Base-by-base conservation (phyloP, 2,329 filamentous ascomycete genomes). In the Aspergillus floridensis region DNA sequence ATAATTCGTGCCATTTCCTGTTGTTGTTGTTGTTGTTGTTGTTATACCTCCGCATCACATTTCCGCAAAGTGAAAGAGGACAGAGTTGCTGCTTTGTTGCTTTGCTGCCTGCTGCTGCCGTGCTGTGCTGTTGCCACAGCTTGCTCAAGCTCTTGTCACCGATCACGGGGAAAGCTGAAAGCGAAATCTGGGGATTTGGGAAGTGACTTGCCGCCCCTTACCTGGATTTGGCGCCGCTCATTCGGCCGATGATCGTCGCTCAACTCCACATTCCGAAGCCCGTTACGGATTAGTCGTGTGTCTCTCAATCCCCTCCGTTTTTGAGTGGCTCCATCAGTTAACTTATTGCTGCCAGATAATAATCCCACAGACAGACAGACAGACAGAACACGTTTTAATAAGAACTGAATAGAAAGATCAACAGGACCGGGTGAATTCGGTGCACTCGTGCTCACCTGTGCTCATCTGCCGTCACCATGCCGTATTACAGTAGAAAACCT, bases 381-480 rank as follows among this genome's bases (percentile, higher is more conserved):
- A 41, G 38, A 41, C 38, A 41, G 53, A 53, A 22, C 22, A 22
- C 16, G 51, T 56, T 48, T 44, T 7, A 44, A 44, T 44, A 16
- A 44, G 38, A 44, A 16, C 16, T 44, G 38, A 19, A 19, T 44
- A n/a, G 38, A 44, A 29, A 44, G 16, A 44, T 44, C 14, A 19
- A 44, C 3, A 44, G 16, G 38, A 35, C 11, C 4, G 32, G 32
- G 32, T 35, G 32, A 44, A 44, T 19, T 10, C 14, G 6, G 38
- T 22, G 22, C 22, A 22, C 22, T 22, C 22, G 22, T 22, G 22
- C 22, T 22, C 14, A 44, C 16, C 6, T 8, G 38, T 16, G 38
- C 14, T 44, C 38, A 44, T 55, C 69, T 69, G 70, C 68, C 29
- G 55, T 59, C 49, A 59, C 62, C 60, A 73, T 72, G 68, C 65